Base-by-base conservation (phyloP, 805 yeast species). In the Ogataea pilisensis region DNA sequence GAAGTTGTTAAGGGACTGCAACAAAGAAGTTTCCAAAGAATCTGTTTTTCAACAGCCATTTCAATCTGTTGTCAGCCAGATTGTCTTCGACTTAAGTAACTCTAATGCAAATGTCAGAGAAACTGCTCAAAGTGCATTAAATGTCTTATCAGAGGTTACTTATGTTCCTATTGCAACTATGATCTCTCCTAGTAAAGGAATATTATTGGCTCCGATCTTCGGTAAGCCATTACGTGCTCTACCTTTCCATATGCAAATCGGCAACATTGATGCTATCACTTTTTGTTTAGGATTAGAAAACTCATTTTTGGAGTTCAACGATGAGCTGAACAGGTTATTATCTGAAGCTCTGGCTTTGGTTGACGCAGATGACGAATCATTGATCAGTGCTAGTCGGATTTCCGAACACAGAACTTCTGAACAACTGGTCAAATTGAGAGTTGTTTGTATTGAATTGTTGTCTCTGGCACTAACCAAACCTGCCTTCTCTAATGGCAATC, bases 181-280 rank as follows among this genome's bases (percentile, higher is more conserved):
- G 52, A 80, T 95, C 62, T 77, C 80, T 4, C 90, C 91, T 16
- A 90, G 95, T 39, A 87, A 89, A 53, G 82, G 79, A 35, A 78
- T 90, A 20, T 67, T 95, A 22, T 65, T 93, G 35, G 85, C 95
- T 0, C 98, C 99, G 6, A 93, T 93, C 18, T 95, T 93, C 68
- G 96, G 96, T 3, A 93, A 93, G 58, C 99, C 99, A 0, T 65
- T 93, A 43, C 73, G 99, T 48, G 99, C 99, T 0, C 70, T 93
- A 46, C 99, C 99, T 0, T 93, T 95, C 66, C 93, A 96, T 4
- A 93, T 91, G 96, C 99, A 95, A 65, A 93, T 93, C 42, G 99
- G 99, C 28, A 90, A 93, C 60, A 90, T 93, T 46, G 98, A 93
- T 62, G 98, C 98, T 1, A 86, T 93, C n/a, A 82, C 95, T 0